These are phyloP conservation scores for Podila minutissima DNA, from an alignment of 192 early-diverging fungal genomes.

Conservation along the genomic window DNA sequence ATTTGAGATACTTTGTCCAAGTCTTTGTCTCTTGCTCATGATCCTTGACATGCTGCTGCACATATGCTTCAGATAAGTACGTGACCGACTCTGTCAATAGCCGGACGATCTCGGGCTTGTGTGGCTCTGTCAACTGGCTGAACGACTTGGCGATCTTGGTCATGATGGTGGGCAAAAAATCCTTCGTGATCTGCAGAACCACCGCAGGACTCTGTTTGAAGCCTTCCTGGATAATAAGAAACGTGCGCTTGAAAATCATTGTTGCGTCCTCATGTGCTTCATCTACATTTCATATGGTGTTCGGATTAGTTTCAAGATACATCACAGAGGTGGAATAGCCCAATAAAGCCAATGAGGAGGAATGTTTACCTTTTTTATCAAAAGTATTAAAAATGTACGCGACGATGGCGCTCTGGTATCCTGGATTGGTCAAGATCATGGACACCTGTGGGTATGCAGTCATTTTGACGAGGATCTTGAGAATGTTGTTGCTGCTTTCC, in stretches of 20 bases:
- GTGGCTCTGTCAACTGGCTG: slow-evolving; percentile 9
- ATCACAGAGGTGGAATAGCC: not conserved
- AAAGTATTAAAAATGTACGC: slow-evolving; percentile 19
- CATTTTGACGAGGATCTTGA: slow-evolving; percentile 35
- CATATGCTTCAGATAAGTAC: slow-evolving; percentile 25
- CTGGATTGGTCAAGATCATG: slow-evolving; percentile 36
- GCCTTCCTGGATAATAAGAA: slow-evolving; percentile 35
- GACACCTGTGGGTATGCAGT: slow-evolving; percentile 33
- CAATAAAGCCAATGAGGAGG: not conserved
- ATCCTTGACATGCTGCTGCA: slow-evolving; percentile 26
- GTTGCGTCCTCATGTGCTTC: slow-evolving; percentile 27
- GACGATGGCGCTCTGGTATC: slow-evolving; percentile 25
- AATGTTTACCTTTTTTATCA: slow-evolving; percentile 14
- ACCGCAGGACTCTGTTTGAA: slow-evolving; percentile 24
- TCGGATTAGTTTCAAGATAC: too few species aligned
- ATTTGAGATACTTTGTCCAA: slow-evolving; percentile 38
- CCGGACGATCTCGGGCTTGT: slow-evolving; percentile 24
- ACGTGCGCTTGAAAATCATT: slow-evolving; percentile 24
- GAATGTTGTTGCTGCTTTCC: slow-evolving; percentile 29
- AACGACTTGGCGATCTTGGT: slow-evolving; percentile 17
- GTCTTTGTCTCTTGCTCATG: slow-evolving; percentile 6
- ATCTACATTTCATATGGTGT: not conserved
- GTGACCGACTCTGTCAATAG: slow-evolving; percentile 20
- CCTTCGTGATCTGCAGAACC: slow-evolving; percentile 32
- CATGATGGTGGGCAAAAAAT: slow-evolving; percentile 35